Percentiles rank a stretch among this genome's conserved stretches.
phyloP scores from a whole-genome alignment of 441 rosid genomes.

The Mallotus repandus region DNA sequence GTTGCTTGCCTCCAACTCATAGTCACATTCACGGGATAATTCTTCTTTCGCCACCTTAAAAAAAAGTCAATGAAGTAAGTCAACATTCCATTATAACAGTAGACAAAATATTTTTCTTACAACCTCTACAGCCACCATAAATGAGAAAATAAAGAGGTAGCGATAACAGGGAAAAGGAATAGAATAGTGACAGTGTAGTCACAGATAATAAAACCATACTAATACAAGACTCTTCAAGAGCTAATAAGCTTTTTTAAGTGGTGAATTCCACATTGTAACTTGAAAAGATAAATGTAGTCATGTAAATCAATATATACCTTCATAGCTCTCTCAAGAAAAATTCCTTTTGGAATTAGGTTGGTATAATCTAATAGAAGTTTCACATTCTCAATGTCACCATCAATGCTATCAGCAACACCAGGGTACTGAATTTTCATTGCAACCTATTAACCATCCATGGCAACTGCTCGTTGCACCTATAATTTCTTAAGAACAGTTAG shows the following conservation, averaged over 20 bases:
- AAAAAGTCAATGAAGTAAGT: conserved; percentile 16
- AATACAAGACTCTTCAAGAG: background rate
- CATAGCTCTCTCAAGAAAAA: conserved; percentile 83
- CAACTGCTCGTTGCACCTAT: conserved; percentile 86
- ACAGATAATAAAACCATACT: conserved; percentile 15
- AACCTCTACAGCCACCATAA: conserved; percentile 11
- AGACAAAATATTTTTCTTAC: background rate
- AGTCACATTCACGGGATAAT: conserved; percentile 89
- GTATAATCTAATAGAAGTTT: conserved; percentile 79
- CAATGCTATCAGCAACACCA: conserved; percentile 93
- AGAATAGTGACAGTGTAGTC: background rate
- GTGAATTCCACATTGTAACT: conserved; percentile 2
- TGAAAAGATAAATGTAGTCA: background rate
- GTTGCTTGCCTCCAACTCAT: conserved; percentile 75
- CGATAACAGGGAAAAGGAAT: background rate
- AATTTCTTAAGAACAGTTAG: conserved; percentile 6
- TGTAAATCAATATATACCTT: conserved; percentile 51
- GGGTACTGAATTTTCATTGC: conserved; percentile 99
- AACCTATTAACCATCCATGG: conserved; percentile 64
- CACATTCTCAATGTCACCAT: conserved; percentile 92
- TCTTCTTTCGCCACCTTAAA: conserved; percentile 90
- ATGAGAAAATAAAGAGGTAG: background rate
- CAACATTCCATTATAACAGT: conserved; percentile 22
- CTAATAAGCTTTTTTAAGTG: background rate
- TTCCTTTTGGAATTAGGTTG: conserved; percentile 88